Base-by-base conservation (phyloP, 2,329 filamentous ascomycete genomes). In the Cytospora mali region DNA sequence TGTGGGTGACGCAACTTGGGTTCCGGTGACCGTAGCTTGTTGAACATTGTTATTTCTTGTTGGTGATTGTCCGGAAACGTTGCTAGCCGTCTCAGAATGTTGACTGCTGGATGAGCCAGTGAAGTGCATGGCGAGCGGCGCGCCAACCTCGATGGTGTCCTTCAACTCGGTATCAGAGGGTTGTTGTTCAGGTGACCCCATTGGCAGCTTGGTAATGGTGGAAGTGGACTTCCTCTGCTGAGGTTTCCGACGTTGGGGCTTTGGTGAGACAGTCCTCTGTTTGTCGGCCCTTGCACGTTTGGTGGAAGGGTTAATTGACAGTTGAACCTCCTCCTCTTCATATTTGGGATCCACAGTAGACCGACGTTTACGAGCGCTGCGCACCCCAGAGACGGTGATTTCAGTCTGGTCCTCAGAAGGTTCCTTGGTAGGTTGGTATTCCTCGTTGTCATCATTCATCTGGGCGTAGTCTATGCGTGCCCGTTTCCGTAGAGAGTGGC, bases 401-500 rank as follows among this genome's bases (percentile, higher is more conserved):
- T 61, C 58, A 51, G 55, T 54, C 35, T 49, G 28, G 28, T 55
- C 61, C 23, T 65, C 63, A 14, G 53, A 33, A 14, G 46, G 11
- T 29, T 58, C 33, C 75, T 58, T 62, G 42, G n/a, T 14, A 29
- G 49, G 54, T 21, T 55, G 48, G 31, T 66, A 54, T 51, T 46
- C 58, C 9, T 58, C 69, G 31, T 77, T 72, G 50, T 85, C 82
- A 64, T 84, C 81, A 60, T 80, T 78, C 65, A 81, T 77, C 67
- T 84, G 81, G 35, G 81, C 82, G 75, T 86, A 86, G 72, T 86
- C 83, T 66, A 86, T 77, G 63, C 82, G 82, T 57, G 81, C 76
- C 58, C 84, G 79, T 71, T 82, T 84, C 66, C 84, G 79, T 31
- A 87, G 77, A 35, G 83, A 84, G 73, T 86, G 84, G 55, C 84